Conservation (phyloP, 106 monocot genomes). For the Posidonia australis region DNA sequence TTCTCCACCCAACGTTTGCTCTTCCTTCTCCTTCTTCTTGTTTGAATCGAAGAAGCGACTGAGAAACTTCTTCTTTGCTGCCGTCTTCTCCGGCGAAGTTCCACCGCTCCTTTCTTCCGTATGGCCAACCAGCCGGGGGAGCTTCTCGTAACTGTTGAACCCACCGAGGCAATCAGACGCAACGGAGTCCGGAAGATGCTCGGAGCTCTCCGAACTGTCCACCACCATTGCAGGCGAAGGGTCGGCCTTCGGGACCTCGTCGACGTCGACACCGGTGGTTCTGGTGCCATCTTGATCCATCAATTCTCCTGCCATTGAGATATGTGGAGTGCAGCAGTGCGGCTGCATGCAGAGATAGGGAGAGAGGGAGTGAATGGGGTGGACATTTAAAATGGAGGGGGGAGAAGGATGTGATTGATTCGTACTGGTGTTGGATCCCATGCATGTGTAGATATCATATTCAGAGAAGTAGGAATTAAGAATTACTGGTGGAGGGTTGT, state of each 20-base stretch:
- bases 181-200: neutral
- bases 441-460: too few species aligned
- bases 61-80: neutral
- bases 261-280: neutral
- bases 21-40: neutral
- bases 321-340: too few species aligned
- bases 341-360: too few species aligned
- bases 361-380: neutral
- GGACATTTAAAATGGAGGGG: neutral
- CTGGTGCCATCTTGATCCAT: neutral
- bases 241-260: neutral
- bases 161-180: neutral
- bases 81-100: neutral
- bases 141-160: slow-evolving; percentile 6
- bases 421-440: slow-evolving; percentile 1
- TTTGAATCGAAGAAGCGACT: neutral
- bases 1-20: neutral
- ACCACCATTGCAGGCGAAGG: neutral
- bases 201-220: slow-evolving; percentile 1
- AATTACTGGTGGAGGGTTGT: too few species aligned
- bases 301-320: neutral
- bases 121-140: neutral
- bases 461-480: too few species aligned
- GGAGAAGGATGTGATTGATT: neutral
- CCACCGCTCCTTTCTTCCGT: neutral